Conservation (phyloP, 192 early-diverging fungal genomes). For the Backusella tarrabulga region DNA sequence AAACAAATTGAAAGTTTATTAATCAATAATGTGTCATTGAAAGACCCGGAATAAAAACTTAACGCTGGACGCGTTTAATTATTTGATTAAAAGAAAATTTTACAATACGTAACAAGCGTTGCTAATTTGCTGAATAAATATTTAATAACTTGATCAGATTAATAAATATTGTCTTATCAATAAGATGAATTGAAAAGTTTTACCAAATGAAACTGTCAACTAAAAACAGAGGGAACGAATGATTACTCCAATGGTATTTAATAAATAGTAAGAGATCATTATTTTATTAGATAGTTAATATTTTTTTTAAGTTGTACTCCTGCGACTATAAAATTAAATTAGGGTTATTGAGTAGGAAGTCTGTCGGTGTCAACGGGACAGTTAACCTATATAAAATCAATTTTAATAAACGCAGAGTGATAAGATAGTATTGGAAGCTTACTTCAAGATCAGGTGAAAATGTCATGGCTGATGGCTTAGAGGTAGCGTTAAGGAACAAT, state of each 20-base stretch:
- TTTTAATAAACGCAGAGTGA: neutral
- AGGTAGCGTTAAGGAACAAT: slow-evolving; percentile 6
- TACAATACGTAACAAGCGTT: too few species aligned
- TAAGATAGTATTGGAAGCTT: neutral
- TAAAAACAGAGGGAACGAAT: too few species aligned
- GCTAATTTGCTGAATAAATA: too few species aligned
- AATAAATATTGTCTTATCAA: too few species aligned
- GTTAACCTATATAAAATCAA: neutral
- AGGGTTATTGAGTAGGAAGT: neutral
- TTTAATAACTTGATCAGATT: too few species aligned
- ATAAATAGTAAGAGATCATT: neutral
- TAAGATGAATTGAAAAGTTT: too few species aligned
- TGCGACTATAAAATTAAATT: neutral
- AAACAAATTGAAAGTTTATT: neutral
- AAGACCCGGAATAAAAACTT: neutral
- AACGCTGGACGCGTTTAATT: neutral
- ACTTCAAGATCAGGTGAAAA: slow-evolving; percentile 17
- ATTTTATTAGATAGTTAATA: neutral
- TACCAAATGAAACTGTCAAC: neutral
- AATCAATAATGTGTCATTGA: neutral
- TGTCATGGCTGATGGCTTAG: neutral
- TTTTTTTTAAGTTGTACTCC: neutral
- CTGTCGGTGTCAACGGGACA: slow-evolving; percentile 18
- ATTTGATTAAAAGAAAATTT: neutral
- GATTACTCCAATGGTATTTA: neutral